These are phyloP conservation scores for Barbatosphaeria neglecta DNA, from an alignment of 495 filamentous ascomycete genomes.

Conservation along the genomic window DNA sequence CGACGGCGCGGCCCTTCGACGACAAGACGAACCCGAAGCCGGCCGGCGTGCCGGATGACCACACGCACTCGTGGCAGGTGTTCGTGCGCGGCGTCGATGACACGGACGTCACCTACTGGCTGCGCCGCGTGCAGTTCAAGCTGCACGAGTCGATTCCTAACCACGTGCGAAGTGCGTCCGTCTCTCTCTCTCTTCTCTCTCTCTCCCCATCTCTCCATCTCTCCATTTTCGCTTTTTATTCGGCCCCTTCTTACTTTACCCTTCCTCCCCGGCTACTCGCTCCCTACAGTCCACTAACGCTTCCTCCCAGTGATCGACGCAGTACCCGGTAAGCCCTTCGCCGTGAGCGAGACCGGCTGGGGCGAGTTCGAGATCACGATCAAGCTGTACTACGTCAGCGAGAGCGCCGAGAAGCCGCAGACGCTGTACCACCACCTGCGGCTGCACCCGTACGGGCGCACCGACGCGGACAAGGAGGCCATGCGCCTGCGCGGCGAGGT, in stretches of 20 bases:
- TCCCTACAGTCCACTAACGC: slow-evolving; percentile 2
- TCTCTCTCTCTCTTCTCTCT: background rate
- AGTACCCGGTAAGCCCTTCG: slow-evolving; percentile 63
- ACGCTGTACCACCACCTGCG: slow-evolving; percentile 84
- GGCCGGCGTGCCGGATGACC: slow-evolving; percentile 59
- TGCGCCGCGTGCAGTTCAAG: slow-evolving; percentile 95
- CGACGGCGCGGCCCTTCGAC: slow-evolving; percentile 63
- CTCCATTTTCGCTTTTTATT: no score
- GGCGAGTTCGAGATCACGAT: slow-evolving; percentile 95
- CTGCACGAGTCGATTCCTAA: slow-evolving; percentile 91
- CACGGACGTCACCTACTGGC: slow-evolving; percentile 85
- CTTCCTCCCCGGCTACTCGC: background rate
- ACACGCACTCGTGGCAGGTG: slow-evolving; percentile 92
- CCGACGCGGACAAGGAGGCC: slow-evolving; percentile 60
- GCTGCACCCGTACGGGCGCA: slow-evolving; percentile 73
- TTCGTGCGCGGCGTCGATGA: slow-evolving; percentile 79
- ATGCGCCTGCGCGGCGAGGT: slow-evolving; percentile 51
- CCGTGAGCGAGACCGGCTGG: slow-evolving; percentile 88
- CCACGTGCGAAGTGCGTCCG: slow-evolving; percentile 54
- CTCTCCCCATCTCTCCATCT: background rate
- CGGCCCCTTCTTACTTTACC: no score
- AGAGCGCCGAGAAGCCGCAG: slow-evolving; percentile 80
- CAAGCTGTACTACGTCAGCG: slow-evolving; percentile 78
- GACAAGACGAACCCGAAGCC: slow-evolving; percentile 44
- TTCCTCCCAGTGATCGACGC: slow-evolving; percentile 39